Evolutionary conservation across 768 basidiomycete genomes (phyloP).

Genomic region (Ramaria rubella): DNA sequence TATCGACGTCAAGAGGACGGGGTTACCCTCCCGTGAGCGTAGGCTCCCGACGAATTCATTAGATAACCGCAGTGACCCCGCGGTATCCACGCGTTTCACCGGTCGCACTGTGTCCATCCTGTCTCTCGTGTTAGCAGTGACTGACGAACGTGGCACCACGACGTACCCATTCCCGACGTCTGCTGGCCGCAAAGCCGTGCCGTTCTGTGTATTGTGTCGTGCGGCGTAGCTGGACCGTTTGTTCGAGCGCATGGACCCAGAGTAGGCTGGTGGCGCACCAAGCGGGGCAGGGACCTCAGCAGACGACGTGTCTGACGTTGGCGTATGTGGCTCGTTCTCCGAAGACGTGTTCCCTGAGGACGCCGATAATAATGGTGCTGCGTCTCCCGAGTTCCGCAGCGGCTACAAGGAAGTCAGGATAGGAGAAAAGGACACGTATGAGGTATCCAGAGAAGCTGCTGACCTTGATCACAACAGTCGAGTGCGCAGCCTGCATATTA

Average conservation of each 20-base stretch:
- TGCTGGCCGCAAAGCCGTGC: conserved; percentile 71
- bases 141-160: neutral
- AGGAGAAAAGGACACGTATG: neutral
- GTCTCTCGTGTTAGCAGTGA: neutral
- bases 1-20: conserved; percentile 31
- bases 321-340: conserved; percentile 26
- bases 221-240: conserved; percentile 77
- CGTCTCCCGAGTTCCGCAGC: conserved; percentile 37
- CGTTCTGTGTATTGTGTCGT: conserved; percentile 55
- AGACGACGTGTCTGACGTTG: conserved; percentile 24
- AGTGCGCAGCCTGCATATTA: conserved; percentile 53
- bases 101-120: conserved; percentile 83
- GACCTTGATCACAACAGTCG: conserved; percentile 60
- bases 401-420: conserved; percentile 31
- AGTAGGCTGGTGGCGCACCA: conserved; percentile 70
- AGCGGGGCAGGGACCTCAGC: conserved; percentile 28
- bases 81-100: conserved; percentile 84
- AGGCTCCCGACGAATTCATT: conserved; percentile 75
- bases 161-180: conserved; percentile 72
- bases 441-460: neutral
- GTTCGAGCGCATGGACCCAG: conserved; percentile 53
- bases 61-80: conserved; percentile 68
- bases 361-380: conserved; percentile 34
- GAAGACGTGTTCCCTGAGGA: conserved; percentile 42
- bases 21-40: conserved; percentile 46